These are phyloP conservation scores for Kluyveromyces starmeri DNA, from an alignment of 805 yeast species.

Conservation along the genomic window DNA sequence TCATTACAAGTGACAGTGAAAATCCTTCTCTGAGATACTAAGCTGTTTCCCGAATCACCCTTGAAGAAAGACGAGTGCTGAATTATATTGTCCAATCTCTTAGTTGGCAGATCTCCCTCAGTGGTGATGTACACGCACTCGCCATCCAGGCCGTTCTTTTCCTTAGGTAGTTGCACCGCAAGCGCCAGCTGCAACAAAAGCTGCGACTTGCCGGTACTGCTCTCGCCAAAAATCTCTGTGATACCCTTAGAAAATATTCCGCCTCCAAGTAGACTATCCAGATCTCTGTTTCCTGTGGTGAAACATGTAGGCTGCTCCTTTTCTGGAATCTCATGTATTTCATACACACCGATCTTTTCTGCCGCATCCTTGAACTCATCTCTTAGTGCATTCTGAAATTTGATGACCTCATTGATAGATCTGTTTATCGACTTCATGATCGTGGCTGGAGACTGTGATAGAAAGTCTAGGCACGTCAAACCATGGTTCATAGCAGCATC, in stretches of 20 bases:
- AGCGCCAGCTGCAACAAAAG: constrained; percentile 57
- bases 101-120: constrained; percentile 63
- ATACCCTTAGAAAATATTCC: constrained; percentile 49
- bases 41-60: constrained; percentile 18
- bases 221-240: constrained; percentile 75
- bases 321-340: constrained; percentile 7
- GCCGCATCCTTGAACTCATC: constrained; percentile 11
- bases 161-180: constrained; percentile 43
- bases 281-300: constrained; percentile 43
- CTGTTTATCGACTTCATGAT: constrained; percentile 28
- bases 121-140: constrained; percentile 70
- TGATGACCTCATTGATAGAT: constrained; percentile 27
- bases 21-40: constrained; percentile 34
- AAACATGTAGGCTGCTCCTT: constrained; percentile 19
- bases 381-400: constrained; percentile 17
- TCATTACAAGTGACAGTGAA: constrained; percentile 54
- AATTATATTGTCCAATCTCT: constrained; percentile 46
- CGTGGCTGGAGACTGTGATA: constrained; percentile 31
- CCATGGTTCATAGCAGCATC: constrained; percentile 22
- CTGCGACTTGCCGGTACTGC: constrained; percentile 84
- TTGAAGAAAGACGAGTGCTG: constrained; percentile 17
- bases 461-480: constrained; percentile 34
- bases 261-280: constrained; percentile 45
- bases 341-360: background rate
- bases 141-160: constrained; percentile 40